These are phyloP conservation scores for Umbelopsis ramanniana DNA, from an alignment of 192 early-diverging fungal species.

Conservation along the genomic window DNA sequence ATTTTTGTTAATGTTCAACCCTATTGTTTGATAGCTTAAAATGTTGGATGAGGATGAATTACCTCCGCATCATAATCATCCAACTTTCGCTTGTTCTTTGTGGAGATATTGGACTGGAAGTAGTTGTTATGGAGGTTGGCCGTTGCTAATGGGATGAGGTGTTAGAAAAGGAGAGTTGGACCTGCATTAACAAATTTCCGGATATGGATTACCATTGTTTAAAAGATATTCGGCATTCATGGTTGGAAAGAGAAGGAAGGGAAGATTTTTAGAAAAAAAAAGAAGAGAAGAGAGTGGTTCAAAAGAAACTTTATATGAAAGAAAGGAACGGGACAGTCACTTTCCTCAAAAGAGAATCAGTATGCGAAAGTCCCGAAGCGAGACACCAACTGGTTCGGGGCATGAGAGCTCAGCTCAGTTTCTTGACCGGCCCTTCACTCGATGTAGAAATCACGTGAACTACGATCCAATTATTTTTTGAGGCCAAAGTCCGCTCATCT, in stretches of 20 bases:
- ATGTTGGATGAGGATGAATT: background rate
- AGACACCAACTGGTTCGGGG: background rate
- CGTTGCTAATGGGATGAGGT: background rate
- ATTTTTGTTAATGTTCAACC: background rate
- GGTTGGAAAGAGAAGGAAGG: background rate
- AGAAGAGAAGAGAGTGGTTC: slow-evolving; percentile 3
- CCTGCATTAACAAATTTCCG: slow-evolving; percentile 23
- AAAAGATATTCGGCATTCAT: slow-evolving; percentile 21
- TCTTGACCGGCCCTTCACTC: background rate
- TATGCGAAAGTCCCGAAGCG: slow-evolving; percentile 1
- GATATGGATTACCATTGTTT: slow-evolving; percentile 23
- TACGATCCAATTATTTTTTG: background rate
- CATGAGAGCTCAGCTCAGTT: background rate
- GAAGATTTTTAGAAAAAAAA: background rate
- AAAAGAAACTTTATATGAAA: slow-evolving; percentile 7
- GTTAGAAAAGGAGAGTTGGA: background rate
- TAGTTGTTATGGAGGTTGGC: background rate
- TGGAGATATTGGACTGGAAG: background rate
- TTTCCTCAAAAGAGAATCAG: slow-evolving; percentile 12
- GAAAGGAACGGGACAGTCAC: slow-evolving; percentile 21
- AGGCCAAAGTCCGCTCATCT: background rate
- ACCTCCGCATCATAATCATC: slow-evolving; percentile 23
- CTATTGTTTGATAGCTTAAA: background rate
- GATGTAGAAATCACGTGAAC: background rate
- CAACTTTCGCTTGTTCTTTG: slow-evolving; percentile 14